These are phyloP conservation scores for Huntiella abstrusa DNA, from an alignment of 2,329 filamentous ascomycete species.

Conservation along the genomic window DNA sequence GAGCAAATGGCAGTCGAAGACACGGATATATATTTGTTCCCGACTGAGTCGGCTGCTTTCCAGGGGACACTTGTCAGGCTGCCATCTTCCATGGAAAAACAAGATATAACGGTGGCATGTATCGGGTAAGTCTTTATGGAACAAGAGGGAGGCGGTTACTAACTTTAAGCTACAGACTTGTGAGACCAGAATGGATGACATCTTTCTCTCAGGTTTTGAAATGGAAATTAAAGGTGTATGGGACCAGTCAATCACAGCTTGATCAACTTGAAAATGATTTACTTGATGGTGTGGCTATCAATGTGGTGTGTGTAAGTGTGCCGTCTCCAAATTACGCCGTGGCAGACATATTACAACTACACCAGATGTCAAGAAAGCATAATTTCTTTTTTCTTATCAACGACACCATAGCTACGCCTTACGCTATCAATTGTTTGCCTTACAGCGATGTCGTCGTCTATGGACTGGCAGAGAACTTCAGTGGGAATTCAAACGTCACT, in stretches of 20 bases:
- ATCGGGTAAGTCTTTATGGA: conserved; percentile 1
- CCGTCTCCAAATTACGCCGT: conserved; percentile 20
- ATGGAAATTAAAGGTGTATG: conserved; percentile 28
- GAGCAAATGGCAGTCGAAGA: neutral
- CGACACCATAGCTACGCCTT: conserved; percentile 29
- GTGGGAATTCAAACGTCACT: conserved; percentile 35
- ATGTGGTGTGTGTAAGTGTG: conserved; percentile 29
- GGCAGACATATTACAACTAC: conserved; percentile 19
- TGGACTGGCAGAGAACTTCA: conserved; percentile 40
- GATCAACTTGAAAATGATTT: conserved; percentile 27
- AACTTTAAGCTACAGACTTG: too few relatives aligned
- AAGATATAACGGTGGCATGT: neutral
- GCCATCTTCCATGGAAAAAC: neutral
- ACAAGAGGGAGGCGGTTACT: neutral
- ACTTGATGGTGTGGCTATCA: conserved; percentile 21
- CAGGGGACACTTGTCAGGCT: conserved; percentile 17
- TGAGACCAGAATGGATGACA: too few relatives aligned
- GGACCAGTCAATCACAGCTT: conserved; percentile 22
- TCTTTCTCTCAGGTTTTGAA: conserved; percentile 9
- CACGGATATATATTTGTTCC: conserved; percentile 32
- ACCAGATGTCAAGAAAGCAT: conserved; percentile 23
- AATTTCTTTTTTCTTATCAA: conserved; percentile 28
- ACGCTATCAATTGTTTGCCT: conserved; percentile 30
- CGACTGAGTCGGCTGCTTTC: conserved; percentile 35
- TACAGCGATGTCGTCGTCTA: conserved; percentile 31